These are phyloP conservation scores for Nemania serpens DNA, from an alignment of 2,329 filamentous ascomycete genomes.

Conservation along the genomic window DNA sequence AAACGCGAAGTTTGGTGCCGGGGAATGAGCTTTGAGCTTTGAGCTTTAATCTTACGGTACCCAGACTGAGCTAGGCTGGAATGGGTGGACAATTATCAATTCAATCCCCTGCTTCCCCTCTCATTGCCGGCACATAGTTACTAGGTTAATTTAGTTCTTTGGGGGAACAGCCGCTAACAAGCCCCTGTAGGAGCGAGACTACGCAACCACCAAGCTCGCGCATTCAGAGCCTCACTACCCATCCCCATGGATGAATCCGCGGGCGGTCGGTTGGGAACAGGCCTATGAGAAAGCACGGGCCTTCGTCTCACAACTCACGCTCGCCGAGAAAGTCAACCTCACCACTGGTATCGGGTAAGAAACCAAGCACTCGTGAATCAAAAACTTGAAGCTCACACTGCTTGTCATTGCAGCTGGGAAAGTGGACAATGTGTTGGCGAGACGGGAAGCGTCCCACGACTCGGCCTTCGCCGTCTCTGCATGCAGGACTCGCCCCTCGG, in stretches of 20 bases:
- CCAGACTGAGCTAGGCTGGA: too few relatives aligned
- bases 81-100: too few relatives aligned
- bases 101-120: background rate
- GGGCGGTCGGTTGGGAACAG: slow-evolving; percentile 72
- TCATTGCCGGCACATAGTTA: background rate
- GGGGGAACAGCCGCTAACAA: slow-evolving; percentile 10
- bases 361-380: slow-evolving; percentile 39
- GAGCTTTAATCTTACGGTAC: too few relatives aligned
- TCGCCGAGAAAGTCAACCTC: slow-evolving; percentile 90
- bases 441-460: slow-evolving; percentile 68
- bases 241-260: slow-evolving; percentile 82
- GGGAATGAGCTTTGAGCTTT: too few relatives aligned
- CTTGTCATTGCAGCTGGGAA: slow-evolving; percentile 58
- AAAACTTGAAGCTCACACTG: slow-evolving; percentile 6
- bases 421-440: slow-evolving; percentile 79
- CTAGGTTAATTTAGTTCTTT: background rate
- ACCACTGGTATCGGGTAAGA: slow-evolving; percentile 86
- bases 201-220: slow-evolving; percentile 30
- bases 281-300: slow-evolving; percentile 76
- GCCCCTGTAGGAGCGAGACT: slow-evolving; percentile 4
- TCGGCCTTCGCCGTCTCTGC: slow-evolving; percentile 76
- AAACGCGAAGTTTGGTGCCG: too few relatives aligned
- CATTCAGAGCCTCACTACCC: slow-evolving; percentile 63
- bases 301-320: slow-evolving; percentile 82
- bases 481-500: slow-evolving; percentile 86